Conservation (phyloP, 495 filamentous ascomycete genomes). For the Xylaria bambusicola region DNA sequence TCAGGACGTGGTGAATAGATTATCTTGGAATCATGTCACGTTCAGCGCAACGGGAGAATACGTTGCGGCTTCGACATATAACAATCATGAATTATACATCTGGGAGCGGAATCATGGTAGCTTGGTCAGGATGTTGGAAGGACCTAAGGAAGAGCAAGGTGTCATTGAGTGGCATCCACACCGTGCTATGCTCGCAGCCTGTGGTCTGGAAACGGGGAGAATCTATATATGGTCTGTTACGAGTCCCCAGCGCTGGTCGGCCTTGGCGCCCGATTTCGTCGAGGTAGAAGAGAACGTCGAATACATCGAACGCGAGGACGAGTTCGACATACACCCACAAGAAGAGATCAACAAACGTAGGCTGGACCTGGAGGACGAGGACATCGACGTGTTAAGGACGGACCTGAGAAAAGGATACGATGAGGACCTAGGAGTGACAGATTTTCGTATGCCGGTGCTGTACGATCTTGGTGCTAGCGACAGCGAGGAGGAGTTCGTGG, state of each 20-base stretch:
- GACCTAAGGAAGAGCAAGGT: slow-evolving; percentile 90
- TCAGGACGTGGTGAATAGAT: slow-evolving; percentile 91
- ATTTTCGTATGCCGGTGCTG: slow-evolving; percentile 84
- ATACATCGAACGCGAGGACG: slow-evolving; percentile 92
- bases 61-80: slow-evolving; percentile 88
- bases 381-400: slow-evolving; percentile 81
- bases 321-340: slow-evolving; percentile 95
- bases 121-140: slow-evolving; percentile 92
- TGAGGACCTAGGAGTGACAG: slow-evolving; percentile 52
- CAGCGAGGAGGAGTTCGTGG: slow-evolving; percentile 85
- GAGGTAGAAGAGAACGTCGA: slow-evolving; percentile 98
- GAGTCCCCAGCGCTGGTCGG: slow-evolving; percentile 93
- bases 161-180: slow-evolving; percentile 96
- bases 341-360: slow-evolving; percentile 92
- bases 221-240: slow-evolving; percentile 94
- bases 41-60: slow-evolving; percentile 93
- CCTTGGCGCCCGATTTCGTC: slow-evolving; percentile 92
- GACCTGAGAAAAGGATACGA: slow-evolving; percentile 63
- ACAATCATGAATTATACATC: slow-evolving; percentile 97
- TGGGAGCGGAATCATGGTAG: slow-evolving; percentile 96
- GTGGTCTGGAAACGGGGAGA: slow-evolving; percentile 83
- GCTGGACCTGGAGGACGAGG: slow-evolving; percentile 81
- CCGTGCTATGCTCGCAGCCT: slow-evolving; percentile 83
- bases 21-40: slow-evolving; percentile 93
- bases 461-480: slow-evolving; percentile 74